phyloP scores from a whole-genome alignment of 495 filamentous ascomycete species.

The Hypoxylon intermedium region DNA sequence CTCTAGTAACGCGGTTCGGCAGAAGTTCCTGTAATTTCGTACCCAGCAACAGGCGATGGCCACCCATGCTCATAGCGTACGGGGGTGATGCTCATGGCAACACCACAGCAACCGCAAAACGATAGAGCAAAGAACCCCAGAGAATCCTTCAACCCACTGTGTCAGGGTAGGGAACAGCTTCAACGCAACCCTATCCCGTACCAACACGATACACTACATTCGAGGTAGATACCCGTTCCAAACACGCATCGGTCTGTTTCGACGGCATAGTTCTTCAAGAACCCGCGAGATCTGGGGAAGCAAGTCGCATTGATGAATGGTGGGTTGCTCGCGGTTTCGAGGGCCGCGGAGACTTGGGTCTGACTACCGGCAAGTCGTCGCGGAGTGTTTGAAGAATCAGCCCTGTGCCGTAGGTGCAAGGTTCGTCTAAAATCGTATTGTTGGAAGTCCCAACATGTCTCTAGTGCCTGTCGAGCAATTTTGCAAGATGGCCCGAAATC shows the following conservation, averaged over 20 bases:
- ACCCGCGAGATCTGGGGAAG: slow-evolving; percentile 21
- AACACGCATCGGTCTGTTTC: slow-evolving; percentile 13
- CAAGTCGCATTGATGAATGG: slow-evolving; percentile 10
- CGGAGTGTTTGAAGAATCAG: slow-evolving; percentile 18
- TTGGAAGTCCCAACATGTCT: slow-evolving; percentile 13
- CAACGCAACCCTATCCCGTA: slow-evolving; percentile 1
- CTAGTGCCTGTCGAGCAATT: slow-evolving; percentile 6
- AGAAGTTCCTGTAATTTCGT: slow-evolving; percentile 24
- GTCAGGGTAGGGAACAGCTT: neutral
- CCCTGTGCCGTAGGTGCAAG: slow-evolving; percentile 10
- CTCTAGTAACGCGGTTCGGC: slow-evolving; percentile 13
- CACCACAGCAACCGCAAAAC: slow-evolving; percentile 29
- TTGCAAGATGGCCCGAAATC: slow-evolving; percentile 11
- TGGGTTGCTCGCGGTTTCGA: slow-evolving; percentile 9
- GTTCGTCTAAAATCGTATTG: slow-evolving; percentile 10
- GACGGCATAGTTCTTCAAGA: slow-evolving; percentile 15
- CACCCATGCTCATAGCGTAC: slow-evolving; percentile 30
- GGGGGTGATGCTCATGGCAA: slow-evolving; percentile 32
- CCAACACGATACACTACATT: slow-evolving; percentile 18
- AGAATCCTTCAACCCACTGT: slow-evolving; percentile 29
- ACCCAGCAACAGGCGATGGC: slow-evolving; percentile 12
- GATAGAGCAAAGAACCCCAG: slow-evolving; percentile 14
- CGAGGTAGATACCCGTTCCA: slow-evolving; percentile 16
- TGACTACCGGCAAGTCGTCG: slow-evolving; percentile 25
- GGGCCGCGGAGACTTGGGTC: slow-evolving; percentile 20